Percentiles rank a stretch among this genome's conserved stretches.
Conservation (phyloP, 371 early-diverging fungal species). For the Mucor ambiguus region DNA sequence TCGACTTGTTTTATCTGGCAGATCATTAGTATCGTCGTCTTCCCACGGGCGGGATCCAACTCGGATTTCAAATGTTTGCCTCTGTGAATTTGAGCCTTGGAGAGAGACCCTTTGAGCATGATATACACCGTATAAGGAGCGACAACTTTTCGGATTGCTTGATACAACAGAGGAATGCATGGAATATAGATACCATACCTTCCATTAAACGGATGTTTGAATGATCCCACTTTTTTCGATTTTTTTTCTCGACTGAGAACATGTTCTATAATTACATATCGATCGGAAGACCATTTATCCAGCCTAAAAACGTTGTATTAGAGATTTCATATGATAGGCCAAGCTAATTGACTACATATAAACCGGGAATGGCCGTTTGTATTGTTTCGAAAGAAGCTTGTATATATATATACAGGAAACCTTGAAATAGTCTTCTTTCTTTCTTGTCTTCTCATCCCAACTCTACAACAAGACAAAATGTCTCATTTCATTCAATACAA, state of each 20-base stretch:
- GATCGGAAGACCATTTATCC: conserved; percentile 7
- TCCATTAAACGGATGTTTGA: not conserved
- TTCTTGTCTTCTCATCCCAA: not conserved
- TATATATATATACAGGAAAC: not conserved
- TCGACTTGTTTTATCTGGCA: not conserved
- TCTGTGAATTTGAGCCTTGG: not conserved
- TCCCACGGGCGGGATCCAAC: not conserved
- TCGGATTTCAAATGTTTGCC: not conserved
- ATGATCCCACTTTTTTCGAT: not conserved
- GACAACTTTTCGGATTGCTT: not conserved
- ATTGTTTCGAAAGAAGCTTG: not conserved
- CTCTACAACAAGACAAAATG: not conserved
- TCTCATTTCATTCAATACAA: conserved; percentile 10
- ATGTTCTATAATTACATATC: not conserved
- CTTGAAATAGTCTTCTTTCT: not conserved
- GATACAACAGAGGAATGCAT: not conserved
- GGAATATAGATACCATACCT: not conserved
- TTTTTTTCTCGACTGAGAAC: not conserved
- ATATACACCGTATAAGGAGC: too few species aligned
- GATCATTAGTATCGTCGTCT: not conserved
- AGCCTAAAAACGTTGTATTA: not conserved
- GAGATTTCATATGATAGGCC: conserved; percentile 12
- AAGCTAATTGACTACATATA: not conserved
- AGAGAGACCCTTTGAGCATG: too few species aligned
- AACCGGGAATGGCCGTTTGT: not conserved